A percentile compares a stretch with the other conserved stretches of the same genome.
Evolutionary conservation across 306 rosid genomes (phyloP).

Genomic region (Begonia masoniana): DNA sequence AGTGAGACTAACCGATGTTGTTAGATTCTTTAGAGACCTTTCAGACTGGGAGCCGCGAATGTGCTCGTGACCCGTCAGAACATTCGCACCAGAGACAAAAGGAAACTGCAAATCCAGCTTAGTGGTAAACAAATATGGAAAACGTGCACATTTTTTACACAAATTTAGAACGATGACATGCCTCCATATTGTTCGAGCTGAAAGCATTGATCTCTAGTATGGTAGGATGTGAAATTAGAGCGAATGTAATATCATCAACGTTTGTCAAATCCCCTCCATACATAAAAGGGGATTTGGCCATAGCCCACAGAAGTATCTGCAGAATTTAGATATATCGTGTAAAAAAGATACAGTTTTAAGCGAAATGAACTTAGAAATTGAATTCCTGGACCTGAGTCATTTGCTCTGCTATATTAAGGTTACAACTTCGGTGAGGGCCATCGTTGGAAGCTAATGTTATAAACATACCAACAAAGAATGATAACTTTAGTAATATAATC

Average conservation of each 20-base stretch:
- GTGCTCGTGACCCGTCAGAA: too few species aligned
- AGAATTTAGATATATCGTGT: not conserved
- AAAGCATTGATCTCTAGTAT: conserved; percentile 60
- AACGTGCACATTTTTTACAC: not conserved
- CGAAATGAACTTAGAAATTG: too few species aligned
- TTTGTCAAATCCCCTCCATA: conserved; percentile 88
- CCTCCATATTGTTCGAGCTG: conserved; percentile 80
- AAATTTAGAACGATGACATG: conserved; percentile 15
- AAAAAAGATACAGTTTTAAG: too few species aligned
- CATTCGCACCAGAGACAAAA: too few species aligned
- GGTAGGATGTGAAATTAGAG: conserved; percentile 42
- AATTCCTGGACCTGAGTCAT: conserved; percentile 42
- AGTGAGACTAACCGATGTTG: too few species aligned
- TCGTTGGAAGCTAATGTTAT: conserved; percentile 41
- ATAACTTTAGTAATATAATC: too few species aligned
- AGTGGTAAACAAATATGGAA: too few species aligned
- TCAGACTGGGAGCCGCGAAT: too few species aligned
- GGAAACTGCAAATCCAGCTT: too few species aligned
- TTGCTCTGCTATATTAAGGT: conserved; percentile 48
- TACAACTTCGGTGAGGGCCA: conserved; percentile 62
- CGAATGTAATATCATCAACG: conserved; percentile 30
- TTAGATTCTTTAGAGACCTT: too few species aligned
- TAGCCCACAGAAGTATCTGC: conserved; percentile 84
- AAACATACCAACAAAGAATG: not conserved
- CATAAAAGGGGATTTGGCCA: conserved; percentile 96